Evolutionary conservation across 2,329 filamentous ascomycete genomes (phyloP).

Genomic region (Colletotrichum agaves): DNA sequence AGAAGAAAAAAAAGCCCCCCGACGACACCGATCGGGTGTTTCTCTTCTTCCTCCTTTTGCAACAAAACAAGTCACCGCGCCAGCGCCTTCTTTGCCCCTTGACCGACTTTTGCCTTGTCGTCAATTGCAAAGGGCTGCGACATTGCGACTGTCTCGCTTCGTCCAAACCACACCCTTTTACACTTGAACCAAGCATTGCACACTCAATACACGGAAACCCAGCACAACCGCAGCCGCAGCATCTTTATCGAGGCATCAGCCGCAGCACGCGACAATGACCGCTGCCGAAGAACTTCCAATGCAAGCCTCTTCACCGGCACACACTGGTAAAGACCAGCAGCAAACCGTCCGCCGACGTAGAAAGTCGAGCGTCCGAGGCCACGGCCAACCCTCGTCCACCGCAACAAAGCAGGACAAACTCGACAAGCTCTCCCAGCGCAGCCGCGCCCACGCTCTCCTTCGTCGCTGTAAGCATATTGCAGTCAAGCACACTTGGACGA

Average conservation of each 20-base stretch:
- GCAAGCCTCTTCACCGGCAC: constrained; percentile 18
- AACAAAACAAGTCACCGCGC: neutral
- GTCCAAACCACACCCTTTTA: neutral
- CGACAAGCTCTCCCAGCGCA: constrained; percentile 33
- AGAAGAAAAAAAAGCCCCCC: constrained; percentile 30
- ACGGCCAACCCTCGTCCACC: constrained; percentile 17
- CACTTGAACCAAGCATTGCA: neutral
- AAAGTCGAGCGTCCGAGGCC: constrained; percentile 35
- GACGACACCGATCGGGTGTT: constrained; percentile 22
- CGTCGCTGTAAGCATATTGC: constrained; percentile 36
- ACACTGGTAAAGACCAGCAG: constrained; percentile 26
- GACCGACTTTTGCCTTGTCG: constrained; percentile 13
- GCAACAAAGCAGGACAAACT: constrained; percentile 32
- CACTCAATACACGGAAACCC: neutral
- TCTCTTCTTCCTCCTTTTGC: neutral
- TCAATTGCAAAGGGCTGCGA: constrained; percentile 3
- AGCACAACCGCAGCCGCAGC: neutral
- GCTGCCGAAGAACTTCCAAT: constrained; percentile 27
- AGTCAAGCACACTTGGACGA: constrained; percentile 44
- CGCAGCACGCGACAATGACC: constrained; percentile 23
- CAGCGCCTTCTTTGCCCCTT: neutral
- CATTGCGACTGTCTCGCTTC: neutral
- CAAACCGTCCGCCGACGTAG: constrained; percentile 30
- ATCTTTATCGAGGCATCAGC: constrained; percentile 3
- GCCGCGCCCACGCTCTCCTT: constrained; percentile 32